Conservation (phyloP, 768 basidiomycete species). For the Lepiota subincarnata region DNA sequence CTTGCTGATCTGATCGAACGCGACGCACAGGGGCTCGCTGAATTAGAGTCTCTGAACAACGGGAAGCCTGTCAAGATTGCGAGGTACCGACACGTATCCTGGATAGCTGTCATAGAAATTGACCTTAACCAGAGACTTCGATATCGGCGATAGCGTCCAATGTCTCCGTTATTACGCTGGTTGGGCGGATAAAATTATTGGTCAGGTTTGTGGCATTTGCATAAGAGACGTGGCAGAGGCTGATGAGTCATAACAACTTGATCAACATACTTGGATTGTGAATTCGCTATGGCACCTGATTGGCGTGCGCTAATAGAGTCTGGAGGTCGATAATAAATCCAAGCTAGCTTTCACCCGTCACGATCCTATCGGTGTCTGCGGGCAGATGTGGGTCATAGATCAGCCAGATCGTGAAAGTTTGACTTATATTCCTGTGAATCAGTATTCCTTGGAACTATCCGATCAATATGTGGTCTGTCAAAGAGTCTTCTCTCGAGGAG, state of each 20-base stretch:
- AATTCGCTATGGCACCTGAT: not conserved
- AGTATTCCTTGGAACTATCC: constrained; percentile 95
- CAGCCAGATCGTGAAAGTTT: not conserved
- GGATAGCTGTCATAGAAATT: not conserved
- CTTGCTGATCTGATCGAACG: constrained; percentile 89
- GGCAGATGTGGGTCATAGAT: constrained; percentile 66
- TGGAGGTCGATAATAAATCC: constrained; percentile 74
- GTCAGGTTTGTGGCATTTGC: constrained; percentile 50
- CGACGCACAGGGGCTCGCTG: constrained; percentile 76
- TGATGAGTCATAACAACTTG: not conserved
- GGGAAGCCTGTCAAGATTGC: constrained; percentile 77
- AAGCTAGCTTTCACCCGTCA: constrained; percentile 86
- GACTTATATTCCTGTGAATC: constrained; percentile 12
- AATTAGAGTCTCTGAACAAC: constrained; percentile 84
- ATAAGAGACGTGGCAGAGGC: not conserved
- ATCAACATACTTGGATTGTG: not conserved
- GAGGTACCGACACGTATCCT: constrained; percentile 20
- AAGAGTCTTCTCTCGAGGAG: not conserved
- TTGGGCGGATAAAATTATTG: constrained; percentile 92
- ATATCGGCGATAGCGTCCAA: constrained; percentile 73
- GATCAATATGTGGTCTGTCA: constrained; percentile 72
- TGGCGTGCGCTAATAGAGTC: constrained; percentile 39
- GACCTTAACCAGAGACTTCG: constrained; percentile 55
- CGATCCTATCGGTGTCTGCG: constrained; percentile 93
- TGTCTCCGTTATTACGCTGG: constrained; percentile 92